Evolutionary conservation across 768 basidiomycete species (phyloP).

Genomic region (Suillus occidentalis): DNA sequence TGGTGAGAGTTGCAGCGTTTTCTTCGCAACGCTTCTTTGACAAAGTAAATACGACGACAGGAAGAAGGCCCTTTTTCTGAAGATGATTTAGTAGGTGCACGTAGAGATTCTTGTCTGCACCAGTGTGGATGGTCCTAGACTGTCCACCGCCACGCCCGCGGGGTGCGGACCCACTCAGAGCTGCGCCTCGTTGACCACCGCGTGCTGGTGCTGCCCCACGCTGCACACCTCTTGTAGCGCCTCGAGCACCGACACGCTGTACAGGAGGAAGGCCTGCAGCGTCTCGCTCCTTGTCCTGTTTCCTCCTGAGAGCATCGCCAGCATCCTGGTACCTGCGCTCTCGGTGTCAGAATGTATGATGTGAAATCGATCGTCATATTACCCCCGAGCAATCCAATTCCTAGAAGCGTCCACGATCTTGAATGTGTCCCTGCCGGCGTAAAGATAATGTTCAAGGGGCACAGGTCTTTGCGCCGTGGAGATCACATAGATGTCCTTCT

Average conservation of each 20-base stretch:
- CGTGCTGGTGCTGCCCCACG: constrained; percentile 50
- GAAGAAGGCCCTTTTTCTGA: constrained; percentile 82
- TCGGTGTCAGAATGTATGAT: constrained; percentile 8
- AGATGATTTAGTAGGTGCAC: constrained; percentile 88
- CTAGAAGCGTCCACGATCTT: constrained; percentile 89
- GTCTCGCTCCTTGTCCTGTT: constrained; percentile 98
- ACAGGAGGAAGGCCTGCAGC: constrained; percentile 89
- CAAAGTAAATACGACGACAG: constrained; percentile 95
- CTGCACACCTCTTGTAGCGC: constrained; percentile 52
- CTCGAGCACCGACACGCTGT: constrained; percentile 80
- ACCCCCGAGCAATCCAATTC: constrained; percentile 75
- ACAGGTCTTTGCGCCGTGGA: constrained; percentile 95
- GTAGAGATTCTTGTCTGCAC: constrained; percentile 87
- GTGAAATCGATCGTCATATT: constrained; percentile 14
- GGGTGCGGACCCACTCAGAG: constrained; percentile 35
- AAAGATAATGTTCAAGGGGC: constrained; percentile 94
- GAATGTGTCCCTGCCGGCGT: constrained; percentile 89
- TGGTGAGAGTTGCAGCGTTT: constrained; percentile 86
- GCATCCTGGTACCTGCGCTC: constrained; percentile 83
- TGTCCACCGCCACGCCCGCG: constrained; percentile 47
- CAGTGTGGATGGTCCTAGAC: constrained; percentile 60
- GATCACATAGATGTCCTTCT: constrained; percentile 99
- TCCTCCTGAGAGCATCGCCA: constrained; percentile 81
- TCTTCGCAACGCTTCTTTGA: constrained; percentile 98
- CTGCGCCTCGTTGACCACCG: constrained; percentile 53